Evolutionary conservation across 2,329 filamentous ascomycete genomes (phyloP), one percentile per base, ranked within the genome.

Genomic region (Geosmithia flava): DNA sequence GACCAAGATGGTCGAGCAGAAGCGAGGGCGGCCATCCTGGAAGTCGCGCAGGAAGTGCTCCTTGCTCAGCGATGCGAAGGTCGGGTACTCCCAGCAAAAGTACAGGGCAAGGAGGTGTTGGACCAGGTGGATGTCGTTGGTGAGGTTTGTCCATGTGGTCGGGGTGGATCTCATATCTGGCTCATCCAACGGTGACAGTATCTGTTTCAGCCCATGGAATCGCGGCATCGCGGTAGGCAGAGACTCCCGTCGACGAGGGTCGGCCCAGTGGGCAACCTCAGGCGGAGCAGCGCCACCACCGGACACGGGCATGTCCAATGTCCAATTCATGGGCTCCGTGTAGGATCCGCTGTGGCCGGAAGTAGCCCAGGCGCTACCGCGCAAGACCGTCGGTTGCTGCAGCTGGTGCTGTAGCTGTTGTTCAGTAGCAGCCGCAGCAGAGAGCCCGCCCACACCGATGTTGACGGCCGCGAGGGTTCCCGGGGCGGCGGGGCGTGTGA

Each of bases 81-180:
- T 87, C 2, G 84, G 81, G 59, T 88, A 86, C 53, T 84, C 78
- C 76, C 83, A 87, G 66, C 81, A 84, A 54, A 87, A 87, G 63
- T 86, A 87, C 30, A 85, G 66, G 0, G 75, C 71, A 47, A 86
- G 63, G 10, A 86, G 68, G 54, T 82, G 80, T 51, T 80, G 71
- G 1, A 86, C 76, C 29, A 86, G 70, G 13, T 60, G 64, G 13
- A 67, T 56, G 53, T 86, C 80, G 3, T 61, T 57, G 2, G 80
- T 83, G 20, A 85, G 71, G 40, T 56, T 68, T 1, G 82, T 85
- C 83, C 82, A 86, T 0, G 68, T 68, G 3, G 57, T 62, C 0
- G 68, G 56, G 0, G 71, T 64, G 1, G 67, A 59, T 52, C 68
- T 68, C 55, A 68, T 62, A 39, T 71, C 68, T 0, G 71, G 63